These are phyloP conservation scores for Talaromyces liani DNA, from an alignment of 495 filamentous ascomycete species.

Conservation along the genomic window DNA sequence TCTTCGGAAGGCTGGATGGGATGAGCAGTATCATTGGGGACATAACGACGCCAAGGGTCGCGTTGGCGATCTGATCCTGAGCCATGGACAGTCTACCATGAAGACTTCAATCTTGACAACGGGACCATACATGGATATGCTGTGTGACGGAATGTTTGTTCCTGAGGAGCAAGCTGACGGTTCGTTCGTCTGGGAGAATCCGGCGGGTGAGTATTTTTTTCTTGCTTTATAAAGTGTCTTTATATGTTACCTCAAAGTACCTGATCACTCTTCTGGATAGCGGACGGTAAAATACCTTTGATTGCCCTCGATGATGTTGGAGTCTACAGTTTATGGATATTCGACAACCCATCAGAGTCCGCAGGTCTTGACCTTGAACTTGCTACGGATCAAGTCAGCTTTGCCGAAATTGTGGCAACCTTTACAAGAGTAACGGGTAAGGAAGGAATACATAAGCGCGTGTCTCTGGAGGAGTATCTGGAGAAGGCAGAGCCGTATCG, in stretches of 20 bases:
- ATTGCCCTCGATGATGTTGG: conserved; percentile 47
- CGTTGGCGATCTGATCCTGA: conserved; percentile 40
- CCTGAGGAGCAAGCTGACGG: conserved; percentile 3
- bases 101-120: conserved; percentile 38
- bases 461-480: conserved; percentile 38
- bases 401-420: conserved; percentile 36
- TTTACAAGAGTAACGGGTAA: conserved; percentile 48
- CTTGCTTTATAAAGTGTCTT: neutral
- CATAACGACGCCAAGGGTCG: conserved; percentile 46
- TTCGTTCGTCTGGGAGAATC: conserved; percentile 8
- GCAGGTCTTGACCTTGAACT: conserved; percentile 46
- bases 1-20: conserved; percentile 30
- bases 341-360: conserved; percentile 40
- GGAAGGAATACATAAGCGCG: conserved; percentile 33
- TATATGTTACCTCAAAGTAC: neutral
- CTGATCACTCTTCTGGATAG: conserved; percentile 9
- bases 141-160: conserved; percentile 17
- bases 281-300: conserved; percentile 25
- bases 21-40: conserved; percentile 37
- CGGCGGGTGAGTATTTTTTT: conserved; percentile 14
- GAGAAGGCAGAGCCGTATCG: conserved; percentile 10
- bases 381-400: conserved; percentile 39
- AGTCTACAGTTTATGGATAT: conserved; percentile 48
- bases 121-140: conserved; percentile 49
- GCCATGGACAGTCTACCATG: conserved; percentile 4